Evolutionary conservation across 768 basidiomycete species (phyloP).

Genomic region (Boletus subparvulus): DNA sequence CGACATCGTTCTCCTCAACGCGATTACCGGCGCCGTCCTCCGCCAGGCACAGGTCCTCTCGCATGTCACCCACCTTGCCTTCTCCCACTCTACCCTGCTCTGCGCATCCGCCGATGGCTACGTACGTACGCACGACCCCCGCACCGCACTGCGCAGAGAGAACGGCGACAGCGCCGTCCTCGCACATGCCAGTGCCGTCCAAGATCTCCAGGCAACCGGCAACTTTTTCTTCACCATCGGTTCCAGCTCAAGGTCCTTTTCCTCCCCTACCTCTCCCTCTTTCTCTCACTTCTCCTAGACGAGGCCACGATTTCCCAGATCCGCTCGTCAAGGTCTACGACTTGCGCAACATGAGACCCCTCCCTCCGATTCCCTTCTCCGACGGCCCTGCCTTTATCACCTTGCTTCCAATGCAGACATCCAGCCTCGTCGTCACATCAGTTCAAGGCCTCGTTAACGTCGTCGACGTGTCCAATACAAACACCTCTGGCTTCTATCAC

Average conservation of each 20-base stretch:
- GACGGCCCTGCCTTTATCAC: conserved; percentile 85
- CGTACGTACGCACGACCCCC: conserved; percentile 63
- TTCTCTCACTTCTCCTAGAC: conserved; percentile 47
- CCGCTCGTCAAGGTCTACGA: conserved; percentile 94
- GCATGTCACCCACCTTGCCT: conserved; percentile 61
- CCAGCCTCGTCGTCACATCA: conserved; percentile 49
- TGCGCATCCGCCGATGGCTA: conserved; percentile 74
- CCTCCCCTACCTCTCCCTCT: neutral
- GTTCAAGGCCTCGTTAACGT: conserved; percentile 44
- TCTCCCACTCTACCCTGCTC: conserved; percentile 61
- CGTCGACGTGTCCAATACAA: conserved; percentile 77
- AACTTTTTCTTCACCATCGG: conserved; percentile 85
- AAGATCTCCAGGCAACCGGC: conserved; percentile 76
- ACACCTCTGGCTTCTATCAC: conserved; percentile 76
- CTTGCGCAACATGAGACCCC: conserved; percentile 74
- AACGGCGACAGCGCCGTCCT: conserved; percentile 57
- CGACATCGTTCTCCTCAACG: conserved; percentile 70
- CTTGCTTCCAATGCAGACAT: conserved; percentile 69
- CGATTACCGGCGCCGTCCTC: conserved; percentile 56
- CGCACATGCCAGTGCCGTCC: conserved; percentile 36
- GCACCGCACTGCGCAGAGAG: conserved; percentile 54
- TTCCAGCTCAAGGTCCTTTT: conserved; percentile 70
- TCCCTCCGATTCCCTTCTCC: conserved; percentile 86
- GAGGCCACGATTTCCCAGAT: conserved; percentile 85
- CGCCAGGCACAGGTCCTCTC: conserved; percentile 59